Percentiles rank a stretch among this genome's conserved stretches.
These are phyloP conservation scores for Herpetomonas samuelpessoai DNA, from an alignment of 208 protist genomes.

Conservation along the genomic window DNA sequence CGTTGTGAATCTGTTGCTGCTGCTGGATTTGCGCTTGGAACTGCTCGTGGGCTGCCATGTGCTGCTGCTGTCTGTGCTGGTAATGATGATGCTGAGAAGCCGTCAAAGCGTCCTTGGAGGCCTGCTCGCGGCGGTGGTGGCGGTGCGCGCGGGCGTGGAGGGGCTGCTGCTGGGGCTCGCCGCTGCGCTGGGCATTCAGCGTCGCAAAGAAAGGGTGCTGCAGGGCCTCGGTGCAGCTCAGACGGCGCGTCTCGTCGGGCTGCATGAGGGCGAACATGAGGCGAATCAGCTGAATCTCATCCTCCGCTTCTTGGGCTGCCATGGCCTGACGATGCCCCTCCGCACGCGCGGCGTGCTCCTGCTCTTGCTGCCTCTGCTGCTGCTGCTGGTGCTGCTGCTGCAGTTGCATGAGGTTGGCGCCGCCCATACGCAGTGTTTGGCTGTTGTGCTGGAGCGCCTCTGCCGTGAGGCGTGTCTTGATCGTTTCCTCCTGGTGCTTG, in stretches of 20 bases:
- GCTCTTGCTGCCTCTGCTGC: neutral
- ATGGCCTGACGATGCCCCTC: constrained; percentile 45
- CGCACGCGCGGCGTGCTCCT: neutral
- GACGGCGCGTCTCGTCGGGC: constrained; percentile 52
- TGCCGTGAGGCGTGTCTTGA: neutral
- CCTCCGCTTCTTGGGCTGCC: constrained; percentile 8
- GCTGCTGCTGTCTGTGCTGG: constrained; percentile 1
- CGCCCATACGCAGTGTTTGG: neutral
- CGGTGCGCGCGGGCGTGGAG: neutral
- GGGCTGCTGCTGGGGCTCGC: too few species aligned
- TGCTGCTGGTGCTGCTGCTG: constrained; percentile 5
- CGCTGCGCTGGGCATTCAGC: neutral
- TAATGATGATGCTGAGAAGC: neutral
- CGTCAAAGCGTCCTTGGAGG: neutral
- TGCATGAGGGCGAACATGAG: constrained; percentile 68
- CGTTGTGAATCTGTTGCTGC: constrained; percentile 1
- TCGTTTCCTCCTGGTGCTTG: neutral
- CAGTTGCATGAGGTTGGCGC: neutral
- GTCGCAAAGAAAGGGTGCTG: constrained; percentile 57
- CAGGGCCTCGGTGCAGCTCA: constrained; percentile 68
- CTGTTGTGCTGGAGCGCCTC: neutral
- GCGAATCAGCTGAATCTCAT: constrained; percentile 50
- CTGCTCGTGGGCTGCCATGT: constrained; percentile 5
- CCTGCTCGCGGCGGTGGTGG: neutral
- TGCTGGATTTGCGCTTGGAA: constrained; percentile 5